These are phyloP conservation scores for Basidiobolus heterosporus DNA, from an alignment of 371 early-diverging fungal genomes.

Conservation along the genomic window DNA sequence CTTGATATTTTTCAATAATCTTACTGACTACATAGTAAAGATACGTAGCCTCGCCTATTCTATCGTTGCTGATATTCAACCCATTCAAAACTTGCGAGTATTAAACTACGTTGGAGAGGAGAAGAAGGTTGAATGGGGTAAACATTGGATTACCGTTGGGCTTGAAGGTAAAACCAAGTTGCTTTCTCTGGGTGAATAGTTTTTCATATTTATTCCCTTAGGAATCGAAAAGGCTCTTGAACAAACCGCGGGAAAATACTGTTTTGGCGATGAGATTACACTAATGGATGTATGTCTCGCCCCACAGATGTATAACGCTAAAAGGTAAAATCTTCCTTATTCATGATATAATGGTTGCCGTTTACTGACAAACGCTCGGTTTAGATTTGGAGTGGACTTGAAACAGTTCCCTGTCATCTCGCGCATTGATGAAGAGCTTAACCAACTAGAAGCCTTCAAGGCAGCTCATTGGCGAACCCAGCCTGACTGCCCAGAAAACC, in stretches of 20 bases:
- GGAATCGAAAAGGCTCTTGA: slow-evolving; percentile 47
- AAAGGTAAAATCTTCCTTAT: slow-evolving; percentile 18
- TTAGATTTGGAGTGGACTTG: slow-evolving; percentile 56
- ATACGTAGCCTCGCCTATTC: slow-evolving; percentile 55
- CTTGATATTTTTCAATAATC: background rate
- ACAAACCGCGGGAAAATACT: slow-evolving; percentile 47
- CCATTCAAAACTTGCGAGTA: slow-evolving; percentile 69
- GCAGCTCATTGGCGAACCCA: slow-evolving; percentile 52
- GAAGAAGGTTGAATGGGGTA: slow-evolving; percentile 44
- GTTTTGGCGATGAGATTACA: slow-evolving; percentile 66
- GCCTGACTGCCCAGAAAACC: slow-evolving; percentile 38
- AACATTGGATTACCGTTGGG: slow-evolving; percentile 34
- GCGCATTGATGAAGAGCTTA: slow-evolving; percentile 29
- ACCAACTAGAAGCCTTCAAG: slow-evolving; percentile 44
- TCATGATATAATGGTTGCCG: too few species aligned
- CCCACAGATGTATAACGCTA: slow-evolving; percentile 71
- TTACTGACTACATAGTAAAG: slow-evolving; percentile 5
- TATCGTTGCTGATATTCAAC: slow-evolving; percentile 76
- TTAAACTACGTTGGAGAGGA: slow-evolving; percentile 34
- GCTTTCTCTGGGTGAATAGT: background rate
- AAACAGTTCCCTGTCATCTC: slow-evolving; percentile 42
- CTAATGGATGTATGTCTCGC: slow-evolving; percentile 69
- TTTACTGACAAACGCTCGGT: too few species aligned
- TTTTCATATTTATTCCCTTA: slow-evolving; percentile 5
- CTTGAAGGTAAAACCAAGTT: slow-evolving; percentile 31